A percentile compares a stretch with the other conserved stretches of the same genome.
Conservation (phyloP, 1,284 basidiomycete species). For the Leccinum griseonigrum region DNA sequence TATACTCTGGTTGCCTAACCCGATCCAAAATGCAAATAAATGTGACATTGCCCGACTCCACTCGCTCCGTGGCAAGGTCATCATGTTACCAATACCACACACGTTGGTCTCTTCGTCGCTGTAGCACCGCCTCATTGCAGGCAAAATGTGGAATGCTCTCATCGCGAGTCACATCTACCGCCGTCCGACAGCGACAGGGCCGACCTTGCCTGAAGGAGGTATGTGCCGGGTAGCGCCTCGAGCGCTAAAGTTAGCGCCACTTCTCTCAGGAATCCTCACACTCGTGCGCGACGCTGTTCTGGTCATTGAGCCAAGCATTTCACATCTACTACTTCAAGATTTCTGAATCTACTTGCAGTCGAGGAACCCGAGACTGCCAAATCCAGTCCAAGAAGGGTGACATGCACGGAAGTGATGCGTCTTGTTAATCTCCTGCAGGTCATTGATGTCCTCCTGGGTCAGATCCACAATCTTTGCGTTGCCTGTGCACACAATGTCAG, state of each 20-base stretch:
- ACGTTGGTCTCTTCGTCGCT: not conserved
- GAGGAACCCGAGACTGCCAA: constrained; percentile 59
- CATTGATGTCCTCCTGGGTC: constrained; percentile 52
- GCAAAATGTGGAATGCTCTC: constrained; percentile 2
- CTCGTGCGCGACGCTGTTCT: constrained; percentile 1
- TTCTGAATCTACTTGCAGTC: constrained; percentile 42
- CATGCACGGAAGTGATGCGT: constrained; percentile 58
- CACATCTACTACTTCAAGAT: not conserved
- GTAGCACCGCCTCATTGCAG: not conserved
- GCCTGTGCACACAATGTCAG: constrained; percentile 28
- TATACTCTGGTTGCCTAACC: constrained; percentile 2
- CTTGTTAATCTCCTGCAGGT: constrained; percentile 57
- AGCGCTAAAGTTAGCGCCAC: not conserved
- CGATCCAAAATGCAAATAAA: constrained; percentile 5
- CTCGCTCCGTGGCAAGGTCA: not conserved
- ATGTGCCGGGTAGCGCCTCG: not conserved
- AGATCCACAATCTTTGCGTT: constrained; percentile 59
- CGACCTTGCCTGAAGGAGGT: constrained; percentile 18
- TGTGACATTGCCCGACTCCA: not conserved
- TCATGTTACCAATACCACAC: not conserved
- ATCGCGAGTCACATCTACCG: not conserved
- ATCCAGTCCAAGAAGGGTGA: constrained; percentile 62
- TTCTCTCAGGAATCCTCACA: not conserved
- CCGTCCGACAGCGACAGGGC: constrained; percentile 4
- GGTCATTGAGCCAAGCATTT: not conserved